Base-by-base conservation (phyloP, 2,329 filamentous ascomycete species). In the Apiospora rasikravindrae region DNA sequence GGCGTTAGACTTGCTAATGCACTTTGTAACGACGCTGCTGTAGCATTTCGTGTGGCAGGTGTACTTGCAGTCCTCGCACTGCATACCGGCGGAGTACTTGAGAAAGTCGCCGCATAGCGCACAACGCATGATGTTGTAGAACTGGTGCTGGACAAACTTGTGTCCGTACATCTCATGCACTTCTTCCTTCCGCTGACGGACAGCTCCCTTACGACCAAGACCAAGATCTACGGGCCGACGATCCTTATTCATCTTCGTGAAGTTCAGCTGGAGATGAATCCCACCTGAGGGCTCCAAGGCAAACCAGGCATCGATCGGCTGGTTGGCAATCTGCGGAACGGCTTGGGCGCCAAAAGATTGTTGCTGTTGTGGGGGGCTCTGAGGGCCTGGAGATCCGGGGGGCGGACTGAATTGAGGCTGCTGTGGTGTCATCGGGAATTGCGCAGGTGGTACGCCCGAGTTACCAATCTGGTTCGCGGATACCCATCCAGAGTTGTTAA, bases 61-160 rank as follows among this genome's bases (percentile, higher is more conserved):
- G 85, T 98, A 98, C 85, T 98, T 98, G 92, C 96, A 99, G 84
- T 99, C 96, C 76, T 97, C 94, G 83, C 96, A 99, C 85, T 99
- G 96, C 96, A 99, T 99, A 74, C 96, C 96, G 29, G 96, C 94
- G 68, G 96, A 97, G 82, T 98, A 98, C 81, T 98, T 99, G 84
- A 99, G 92, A 80, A 99, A 98, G 77, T 99, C 96, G 73, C 95
- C 96, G 81, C 96, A 99, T 47, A 98, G 91, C 19, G 96, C 96
- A 84, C 96, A 99, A 74, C 96, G 96, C 96, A 99, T 99, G 80
- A 99, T 98, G 88, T 98, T 99, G 91, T 98, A 99, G 84, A 99
- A 99, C 82, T 98, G 96, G 82, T 98, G 95, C 80, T 96, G 94
- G 71, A 98, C 92, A 80, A 99, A 99, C 85, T 98, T 99, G 91